Evolutionary conservation across 2,329 filamentous ascomycete genomes (phyloP), one percentile per base, ranked within the genome.

Genomic region (Colletotrichum aenigma): DNA sequence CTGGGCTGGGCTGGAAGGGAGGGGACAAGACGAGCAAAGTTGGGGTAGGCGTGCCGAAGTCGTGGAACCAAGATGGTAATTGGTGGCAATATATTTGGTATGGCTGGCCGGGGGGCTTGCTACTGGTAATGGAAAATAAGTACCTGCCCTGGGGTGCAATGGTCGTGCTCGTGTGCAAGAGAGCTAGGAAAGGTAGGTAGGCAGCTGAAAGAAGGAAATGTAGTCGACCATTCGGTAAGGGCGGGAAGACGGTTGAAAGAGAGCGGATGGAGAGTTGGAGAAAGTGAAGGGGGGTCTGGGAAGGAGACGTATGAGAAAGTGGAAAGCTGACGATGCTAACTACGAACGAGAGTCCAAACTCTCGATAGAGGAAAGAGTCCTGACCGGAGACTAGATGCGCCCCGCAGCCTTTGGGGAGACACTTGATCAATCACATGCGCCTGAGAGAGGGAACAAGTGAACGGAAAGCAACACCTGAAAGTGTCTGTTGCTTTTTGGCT

Each of bases 51-150:
- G 71, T 48, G 58, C 67, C 60, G 65, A 74, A 43, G 32, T 34
- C 36, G 66, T 34, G 58, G 38, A n/a, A 67, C 16, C 38, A 26
- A 43, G 13, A 28, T 68, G 61, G 28, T 68, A 68, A 75, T 75
- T 75, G 73, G 73, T 75, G 73, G 70, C 56, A 75, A 75, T 73
- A 65, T 60, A 38, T 55, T 67, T 24, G 38, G 43, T n/a, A 21
- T 48, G 15, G 61, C 43, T 48, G 43, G n/a, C 18, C 43, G 43
- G 18, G 38, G 43, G 43, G 43, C 43, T 48, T n/a, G 38, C 28
- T 32, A 43, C 60, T 56, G 26, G 71, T 30, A 60, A 36, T 36
- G 34, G 34, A 36, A 36, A 36, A 13, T 36, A 61, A 30, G 24
- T 18, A 28, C 34, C 38, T 24, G 34, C 36, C 26, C 18, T 21